Evolutionary conservation across 495 filamentous ascomycete species (phyloP).

Genomic region (Chaetomidium leptoderma): DNA sequence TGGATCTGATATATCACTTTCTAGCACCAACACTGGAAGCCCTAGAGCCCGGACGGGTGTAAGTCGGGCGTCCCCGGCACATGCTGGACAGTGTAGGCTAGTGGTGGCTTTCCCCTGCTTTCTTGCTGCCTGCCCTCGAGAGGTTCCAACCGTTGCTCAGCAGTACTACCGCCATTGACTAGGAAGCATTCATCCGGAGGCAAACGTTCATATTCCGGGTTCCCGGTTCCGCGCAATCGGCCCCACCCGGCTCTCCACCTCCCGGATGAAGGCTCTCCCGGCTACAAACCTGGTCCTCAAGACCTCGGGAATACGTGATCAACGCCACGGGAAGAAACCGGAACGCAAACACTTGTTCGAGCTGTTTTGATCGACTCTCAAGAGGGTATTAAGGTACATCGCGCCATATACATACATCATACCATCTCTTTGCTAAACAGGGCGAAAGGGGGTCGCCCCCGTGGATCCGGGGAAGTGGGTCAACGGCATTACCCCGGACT

Average conservation of each 20-base stretch:
- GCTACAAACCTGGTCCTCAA: neutral
- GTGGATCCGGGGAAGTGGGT: conserved; percentile 4
- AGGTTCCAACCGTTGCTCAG: too few species aligned
- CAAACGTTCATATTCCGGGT: neutral
- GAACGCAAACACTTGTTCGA: too few species aligned
- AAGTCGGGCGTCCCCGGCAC: too few species aligned
- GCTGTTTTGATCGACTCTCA: neutral
- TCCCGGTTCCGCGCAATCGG: neutral
- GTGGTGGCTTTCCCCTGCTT: neutral
- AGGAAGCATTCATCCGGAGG: neutral
- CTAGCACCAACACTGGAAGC: neutral
- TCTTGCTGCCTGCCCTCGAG: too few species aligned
- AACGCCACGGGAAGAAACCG: neutral
- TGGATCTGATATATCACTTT: neutral
- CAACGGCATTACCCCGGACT: neutral
- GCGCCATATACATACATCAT: neutral
- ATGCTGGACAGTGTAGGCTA: too few species aligned
- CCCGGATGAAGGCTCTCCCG: conserved; percentile 21
- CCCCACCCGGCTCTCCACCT: conserved; percentile 2
- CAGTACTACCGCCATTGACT: too few species aligned
- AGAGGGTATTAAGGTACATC: neutral
- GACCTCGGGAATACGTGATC: neutral
- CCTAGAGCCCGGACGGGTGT: neutral
- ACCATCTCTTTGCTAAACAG: neutral
- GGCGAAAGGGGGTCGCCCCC: neutral